These are phyloP conservation scores for Pythium sukuiense DNA, from an alignment of 352 stramenopile species.

Conservation along the genomic window DNA sequence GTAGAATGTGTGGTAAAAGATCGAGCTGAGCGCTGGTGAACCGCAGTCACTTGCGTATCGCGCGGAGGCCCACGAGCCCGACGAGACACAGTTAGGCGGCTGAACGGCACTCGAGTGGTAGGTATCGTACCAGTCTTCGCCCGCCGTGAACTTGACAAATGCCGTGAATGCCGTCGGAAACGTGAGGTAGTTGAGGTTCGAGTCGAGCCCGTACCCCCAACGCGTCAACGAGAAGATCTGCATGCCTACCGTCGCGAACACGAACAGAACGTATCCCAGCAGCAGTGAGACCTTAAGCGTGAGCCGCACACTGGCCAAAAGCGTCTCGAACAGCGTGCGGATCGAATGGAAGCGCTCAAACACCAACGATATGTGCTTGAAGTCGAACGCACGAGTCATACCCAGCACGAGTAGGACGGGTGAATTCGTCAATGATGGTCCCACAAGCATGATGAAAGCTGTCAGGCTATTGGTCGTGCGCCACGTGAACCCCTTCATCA, in stretches of 20 bases:
- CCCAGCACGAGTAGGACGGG: slow-evolving; percentile 71
- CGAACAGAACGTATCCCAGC: slow-evolving; percentile 77
- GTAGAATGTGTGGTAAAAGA: slow-evolving; percentile 85
- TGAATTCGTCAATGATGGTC: slow-evolving; percentile 57
- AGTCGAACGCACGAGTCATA: slow-evolving; percentile 80
- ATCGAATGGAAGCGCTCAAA: slow-evolving; percentile 70
- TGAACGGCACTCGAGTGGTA: slow-evolving; percentile 68
- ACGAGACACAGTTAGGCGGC: slow-evolving; percentile 57
- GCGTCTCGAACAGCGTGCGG: slow-evolving; percentile 72
- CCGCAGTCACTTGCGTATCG: slow-evolving; percentile 65
- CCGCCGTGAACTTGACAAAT: slow-evolving; percentile 82
- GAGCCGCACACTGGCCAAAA: slow-evolving; percentile 61
- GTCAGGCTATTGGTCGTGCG: slow-evolving; percentile 71
- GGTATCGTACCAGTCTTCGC: slow-evolving; percentile 84
- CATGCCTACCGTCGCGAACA: slow-evolving; percentile 81
- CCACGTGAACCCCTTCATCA: slow-evolving; percentile 86
- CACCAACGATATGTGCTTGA: slow-evolving; percentile 80
- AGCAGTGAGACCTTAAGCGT: slow-evolving; percentile 82
- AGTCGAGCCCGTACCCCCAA: slow-evolving; percentile 72
- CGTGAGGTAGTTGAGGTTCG: slow-evolving; percentile 74
- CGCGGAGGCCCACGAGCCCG: slow-evolving; percentile 31
- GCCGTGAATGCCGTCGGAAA: slow-evolving; percentile 71
- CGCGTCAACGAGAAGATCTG: slow-evolving; percentile 81
- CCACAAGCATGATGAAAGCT: slow-evolving; percentile 77
- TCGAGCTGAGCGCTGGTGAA: slow-evolving; percentile 50